A percentile compares a stretch with the other conserved stretches of the same genome.
Evolutionary conservation across 495 filamentous ascomycete species (phyloP).

Genomic region (Hamigera avellanea): DNA sequence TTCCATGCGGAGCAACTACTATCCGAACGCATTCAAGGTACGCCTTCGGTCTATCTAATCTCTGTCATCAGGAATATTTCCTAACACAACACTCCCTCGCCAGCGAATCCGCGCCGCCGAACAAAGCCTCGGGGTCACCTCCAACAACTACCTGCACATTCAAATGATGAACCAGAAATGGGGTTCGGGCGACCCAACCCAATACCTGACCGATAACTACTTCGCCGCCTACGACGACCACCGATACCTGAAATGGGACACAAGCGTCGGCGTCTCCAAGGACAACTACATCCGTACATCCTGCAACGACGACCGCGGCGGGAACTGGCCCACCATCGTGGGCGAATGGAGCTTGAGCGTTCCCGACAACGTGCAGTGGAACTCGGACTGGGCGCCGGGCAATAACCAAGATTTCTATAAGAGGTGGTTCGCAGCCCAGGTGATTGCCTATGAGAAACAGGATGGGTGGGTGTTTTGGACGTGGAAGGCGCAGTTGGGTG

Average conservation of each 20-base stretch:
- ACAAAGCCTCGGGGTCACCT: conserved; percentile 18
- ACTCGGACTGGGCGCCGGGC: conserved; percentile 30
- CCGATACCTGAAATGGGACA: conserved; percentile 43
- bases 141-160: conserved; percentile 35
- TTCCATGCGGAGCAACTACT: conserved; percentile 28
- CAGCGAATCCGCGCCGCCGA: conserved; percentile 37
- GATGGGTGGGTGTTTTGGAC: conserved; percentile 54
- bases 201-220: conserved; percentile 24
- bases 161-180: conserved; percentile 45
- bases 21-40: conserved; percentile 34
- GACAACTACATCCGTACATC: conserved; percentile 35
- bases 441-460: conserved; percentile 43
- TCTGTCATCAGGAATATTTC: too few relatives aligned
- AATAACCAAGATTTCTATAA: conserved; percentile 40
- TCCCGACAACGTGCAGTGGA: conserved; percentile 31
- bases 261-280: conserved; percentile 25
- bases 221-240: conserved; percentile 42
- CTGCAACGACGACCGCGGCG: conserved; percentile 37
- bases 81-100: too few relatives aligned
- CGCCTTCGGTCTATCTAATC: too few relatives aligned
- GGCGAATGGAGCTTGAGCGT: conserved; percentile 47
- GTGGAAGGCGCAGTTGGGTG: conserved; percentile 46
- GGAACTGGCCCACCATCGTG: conserved; percentile 36
- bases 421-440: conserved; percentile 50
- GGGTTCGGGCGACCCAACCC: conserved; percentile 38